Conservation (phyloP, 306 rosid genomes). For the Citrullus amarus region DNA sequence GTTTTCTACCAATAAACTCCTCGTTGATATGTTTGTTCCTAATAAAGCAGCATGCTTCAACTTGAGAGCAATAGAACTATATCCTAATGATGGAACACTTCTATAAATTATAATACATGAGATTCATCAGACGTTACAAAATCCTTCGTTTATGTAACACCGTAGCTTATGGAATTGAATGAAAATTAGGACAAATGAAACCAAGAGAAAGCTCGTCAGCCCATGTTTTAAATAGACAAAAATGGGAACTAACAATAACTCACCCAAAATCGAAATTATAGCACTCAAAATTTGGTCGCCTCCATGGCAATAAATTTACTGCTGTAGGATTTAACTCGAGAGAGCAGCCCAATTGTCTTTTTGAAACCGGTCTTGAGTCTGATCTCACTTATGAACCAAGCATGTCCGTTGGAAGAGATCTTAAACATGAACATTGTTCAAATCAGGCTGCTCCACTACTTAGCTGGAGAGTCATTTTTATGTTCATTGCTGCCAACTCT, state of each 20-base stretch:
- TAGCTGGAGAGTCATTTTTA: constrained; percentile 64
- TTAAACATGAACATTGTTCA: neutral
- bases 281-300: neutral
- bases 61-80: no score
- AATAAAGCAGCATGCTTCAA: neutral
- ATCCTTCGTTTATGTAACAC: neutral
- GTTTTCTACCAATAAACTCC: neutral
- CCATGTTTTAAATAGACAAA: neutral
- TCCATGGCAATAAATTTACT: neutral
- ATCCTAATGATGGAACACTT: neutral
- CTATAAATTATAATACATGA: neutral
- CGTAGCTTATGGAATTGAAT: neutral
- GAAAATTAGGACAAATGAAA: neutral
- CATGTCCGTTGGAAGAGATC: neutral
- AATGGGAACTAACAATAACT: neutral
- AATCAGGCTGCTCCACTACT: constrained; percentile 26
- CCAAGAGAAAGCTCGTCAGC: neutral
- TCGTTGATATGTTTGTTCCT: neutral
- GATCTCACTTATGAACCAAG: neutral
- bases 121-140: neutral
- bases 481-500: constrained; percentile 93
- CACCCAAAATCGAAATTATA: neutral
- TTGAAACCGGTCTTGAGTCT: neutral
- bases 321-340: neutral
- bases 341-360: neutral